Evolutionary conservation across 768 basidiomycete species (phyloP).

Genomic region (Collybia mongolica): DNA sequence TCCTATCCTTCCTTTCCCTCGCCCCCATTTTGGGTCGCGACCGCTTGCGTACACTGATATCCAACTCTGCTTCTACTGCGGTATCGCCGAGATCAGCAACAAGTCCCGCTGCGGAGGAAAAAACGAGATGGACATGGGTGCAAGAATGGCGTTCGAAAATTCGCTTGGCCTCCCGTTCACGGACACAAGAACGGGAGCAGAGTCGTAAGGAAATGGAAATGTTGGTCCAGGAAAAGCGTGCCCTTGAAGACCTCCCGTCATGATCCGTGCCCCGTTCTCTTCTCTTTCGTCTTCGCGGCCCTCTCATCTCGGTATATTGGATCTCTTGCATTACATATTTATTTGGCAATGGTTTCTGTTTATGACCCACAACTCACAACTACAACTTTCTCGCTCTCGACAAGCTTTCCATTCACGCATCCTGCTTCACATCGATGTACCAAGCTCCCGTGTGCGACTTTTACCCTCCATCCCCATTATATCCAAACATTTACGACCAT

Average conservation of each 20-base stretch:
- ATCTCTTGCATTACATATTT: constrained; percentile 13
- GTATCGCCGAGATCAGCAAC: constrained; percentile 14
- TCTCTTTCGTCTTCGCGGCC: constrained; percentile 8
- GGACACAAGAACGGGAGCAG: constrained; percentile 42
- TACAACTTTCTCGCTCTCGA: constrained; percentile 5
- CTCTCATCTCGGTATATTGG: not conserved
- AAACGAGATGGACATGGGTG: constrained; percentile 59
- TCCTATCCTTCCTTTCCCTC: constrained; percentile 81
- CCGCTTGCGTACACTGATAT: constrained; percentile 57
- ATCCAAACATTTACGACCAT: constrained; percentile 13
- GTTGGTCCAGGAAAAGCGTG: constrained; percentile 57
- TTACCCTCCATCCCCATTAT: constrained; percentile 11
- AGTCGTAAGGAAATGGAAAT: constrained; percentile 46
- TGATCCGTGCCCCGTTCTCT: constrained; percentile 1
- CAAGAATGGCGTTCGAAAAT: constrained; percentile 67
- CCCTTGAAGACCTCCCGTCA: constrained; percentile 39
- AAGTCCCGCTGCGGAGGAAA: constrained; percentile 20
- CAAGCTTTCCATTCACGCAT: not conserved
- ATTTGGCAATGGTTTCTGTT: constrained; percentile 14
- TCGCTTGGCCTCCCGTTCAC: constrained; percentile 49
- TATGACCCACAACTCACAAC: constrained; percentile 1
- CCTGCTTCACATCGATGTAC: not conserved
- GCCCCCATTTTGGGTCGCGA: constrained; percentile 83
- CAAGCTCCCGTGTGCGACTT: not conserved
- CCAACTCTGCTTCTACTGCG: constrained; percentile 16